phyloP scores from a whole-genome alignment of 768 basidiomycete genomes.

The Hygrophoropsis aurantiaca region DNA sequence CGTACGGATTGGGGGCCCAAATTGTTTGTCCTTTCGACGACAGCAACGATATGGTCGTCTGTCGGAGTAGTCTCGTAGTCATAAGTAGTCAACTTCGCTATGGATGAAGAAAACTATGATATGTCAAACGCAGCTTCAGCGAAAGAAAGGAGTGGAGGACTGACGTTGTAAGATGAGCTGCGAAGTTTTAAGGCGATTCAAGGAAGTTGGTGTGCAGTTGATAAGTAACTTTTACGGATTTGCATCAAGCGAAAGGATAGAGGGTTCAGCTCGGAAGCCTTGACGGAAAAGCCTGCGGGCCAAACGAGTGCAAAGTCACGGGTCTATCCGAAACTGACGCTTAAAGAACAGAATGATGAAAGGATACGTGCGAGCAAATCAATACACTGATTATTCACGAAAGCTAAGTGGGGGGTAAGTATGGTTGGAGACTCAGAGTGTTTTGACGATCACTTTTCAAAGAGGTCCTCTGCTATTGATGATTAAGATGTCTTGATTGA shows the following conservation, averaged over 20 bases:
- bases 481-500: background rate
- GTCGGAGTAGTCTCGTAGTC: conserved; percentile 15
- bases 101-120: conserved; percentile 16
- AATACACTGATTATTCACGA: background rate
- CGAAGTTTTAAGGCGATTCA: conserved; percentile 5
- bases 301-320: conserved; percentile 16
- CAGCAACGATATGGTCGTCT: conserved; percentile 17
- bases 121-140: background rate
- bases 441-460: conserved; percentile 5
- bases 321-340: background rate
- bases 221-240: conserved; percentile 9
- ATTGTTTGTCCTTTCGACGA: conserved; percentile 10
- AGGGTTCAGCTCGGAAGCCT: conserved; percentile 12
- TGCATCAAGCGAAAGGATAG: conserved; percentile 15
- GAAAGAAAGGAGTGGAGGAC: background rate
- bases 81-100: conserved; percentile 18
- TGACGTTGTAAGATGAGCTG: conserved; percentile 7
- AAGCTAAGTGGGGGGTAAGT: background rate
- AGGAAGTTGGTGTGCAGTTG: conserved; percentile 8
- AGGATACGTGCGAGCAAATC: too few species aligned
- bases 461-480: background rate
- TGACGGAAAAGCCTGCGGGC: conserved; percentile 30
- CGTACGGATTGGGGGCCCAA: conserved; percentile 1
- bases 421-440: conserved; percentile 9
- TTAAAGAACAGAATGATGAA: too few species aligned